Evolutionary conservation across 805 yeast genomes (phyloP).

Genomic region (Hanseniaspora mollemarum): DNA sequence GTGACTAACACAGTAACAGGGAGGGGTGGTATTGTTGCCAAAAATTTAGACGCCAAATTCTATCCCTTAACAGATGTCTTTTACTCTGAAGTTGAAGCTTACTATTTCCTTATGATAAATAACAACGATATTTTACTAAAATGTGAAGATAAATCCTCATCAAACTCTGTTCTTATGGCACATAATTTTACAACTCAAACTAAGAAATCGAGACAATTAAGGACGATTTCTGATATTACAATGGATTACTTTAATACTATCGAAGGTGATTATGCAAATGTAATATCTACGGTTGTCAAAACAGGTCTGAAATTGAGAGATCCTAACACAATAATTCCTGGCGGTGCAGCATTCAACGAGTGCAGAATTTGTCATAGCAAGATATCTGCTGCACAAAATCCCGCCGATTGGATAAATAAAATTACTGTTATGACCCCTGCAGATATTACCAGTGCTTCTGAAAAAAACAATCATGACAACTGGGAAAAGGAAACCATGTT

Average conservation of each 20-base stretch:
- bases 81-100: slow-evolving; percentile 53
- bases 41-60: slow-evolving; percentile 41
- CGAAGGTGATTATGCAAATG: slow-evolving; percentile 72
- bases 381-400: slow-evolving; percentile 30
- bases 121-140: neutral
- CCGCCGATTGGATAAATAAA: slow-evolving; percentile 53
- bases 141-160: slow-evolving; percentile 16
- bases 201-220: slow-evolving; percentile 23
- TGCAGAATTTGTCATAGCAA: slow-evolving; percentile 51
- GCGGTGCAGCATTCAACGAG: slow-evolving; percentile 17
- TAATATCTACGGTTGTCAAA: slow-evolving; percentile 82
- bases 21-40: slow-evolving; percentile 59
- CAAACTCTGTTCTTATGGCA: slow-evolving; percentile 21
- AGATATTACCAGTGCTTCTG: slow-evolving; percentile 36
- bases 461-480: slow-evolving; percentile 29
- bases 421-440: slow-evolving; percentile 54
- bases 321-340: slow-evolving; percentile 29
- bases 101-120: slow-evolving; percentile 31
- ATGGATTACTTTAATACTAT: slow-evolving; percentile 58
- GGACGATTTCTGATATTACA: slow-evolving; percentile 72
- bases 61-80: slow-evolving; percentile 70
- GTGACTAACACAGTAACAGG: slow-evolving; percentile 75
- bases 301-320: slow-evolving; percentile 67
- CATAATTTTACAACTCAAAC: slow-evolving; percentile 28
- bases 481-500: slow-evolving; percentile 23